Conservation (phyloP, 768 basidiomycete species). For the Tulasnella sp. region DNA sequence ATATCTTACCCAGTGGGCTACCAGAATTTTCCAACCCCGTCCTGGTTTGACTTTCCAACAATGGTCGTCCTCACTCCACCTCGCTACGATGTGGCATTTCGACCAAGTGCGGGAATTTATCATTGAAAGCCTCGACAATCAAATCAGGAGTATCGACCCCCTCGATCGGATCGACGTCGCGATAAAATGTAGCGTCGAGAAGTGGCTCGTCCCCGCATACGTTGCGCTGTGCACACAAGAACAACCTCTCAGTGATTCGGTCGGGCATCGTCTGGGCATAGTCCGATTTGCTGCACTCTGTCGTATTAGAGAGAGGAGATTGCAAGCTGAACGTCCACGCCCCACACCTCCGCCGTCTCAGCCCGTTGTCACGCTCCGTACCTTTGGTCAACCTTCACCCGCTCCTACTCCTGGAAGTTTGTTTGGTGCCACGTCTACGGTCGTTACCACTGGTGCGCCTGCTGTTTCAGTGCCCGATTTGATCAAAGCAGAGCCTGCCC, state of each 20-base stretch:
- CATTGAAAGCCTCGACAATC: neutral
- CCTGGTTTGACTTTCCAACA: neutral
- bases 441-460: no score
- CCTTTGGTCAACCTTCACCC: no score
- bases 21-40: neutral
- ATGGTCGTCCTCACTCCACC: conserved; percentile 8
- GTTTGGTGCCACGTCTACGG: no score
- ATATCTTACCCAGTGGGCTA: neutral
- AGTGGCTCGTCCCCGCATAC: conserved; percentile 12
- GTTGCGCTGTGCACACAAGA: neutral
- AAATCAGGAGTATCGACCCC: neutral
- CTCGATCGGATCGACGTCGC: neutral
- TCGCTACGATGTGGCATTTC: conserved; percentile 14
- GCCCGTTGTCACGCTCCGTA: no score
- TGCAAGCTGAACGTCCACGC: no score
- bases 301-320: neutral
- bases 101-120: neutral
- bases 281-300: neutral
- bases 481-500: no score
- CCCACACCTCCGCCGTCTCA: no score
- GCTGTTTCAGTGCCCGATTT: no score
- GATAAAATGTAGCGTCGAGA: neutral
- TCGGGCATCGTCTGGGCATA: neutral
- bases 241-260: neutral
- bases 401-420: no score